These are phyloP conservation scores for Lachnellula suecica DNA, from an alignment of 2,329 filamentous ascomycete species.

Conservation along the genomic window DNA sequence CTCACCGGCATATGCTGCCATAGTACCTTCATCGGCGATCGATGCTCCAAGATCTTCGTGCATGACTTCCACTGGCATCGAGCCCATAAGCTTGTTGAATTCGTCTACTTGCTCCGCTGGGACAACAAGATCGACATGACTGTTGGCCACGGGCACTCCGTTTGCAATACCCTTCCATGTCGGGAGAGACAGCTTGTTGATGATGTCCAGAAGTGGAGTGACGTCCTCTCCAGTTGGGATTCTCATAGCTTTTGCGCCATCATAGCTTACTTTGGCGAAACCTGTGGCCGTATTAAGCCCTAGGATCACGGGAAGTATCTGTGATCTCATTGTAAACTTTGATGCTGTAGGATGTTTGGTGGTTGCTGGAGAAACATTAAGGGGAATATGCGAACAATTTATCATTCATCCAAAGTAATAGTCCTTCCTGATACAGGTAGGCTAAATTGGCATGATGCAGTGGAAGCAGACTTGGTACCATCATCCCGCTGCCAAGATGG, in stretches of 20 bases:
- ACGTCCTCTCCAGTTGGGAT: conserved; percentile 35
- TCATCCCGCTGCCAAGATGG: not conserved
- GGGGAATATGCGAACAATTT: not conserved
- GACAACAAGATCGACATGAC: conserved; percentile 42
- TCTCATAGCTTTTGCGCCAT: conserved; percentile 41
- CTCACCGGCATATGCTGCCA: conserved; percentile 6
- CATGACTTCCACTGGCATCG: conserved; percentile 36
- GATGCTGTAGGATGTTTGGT: not conserved
- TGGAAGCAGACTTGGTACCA: too few species aligned
- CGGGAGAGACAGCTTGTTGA: conserved; percentile 36
- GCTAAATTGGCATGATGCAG: not conserved
- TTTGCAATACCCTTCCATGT: conserved; percentile 35
- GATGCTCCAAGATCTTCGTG: conserved; percentile 43
- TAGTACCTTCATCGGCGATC: conserved; percentile 38
- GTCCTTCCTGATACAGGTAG: not conserved
- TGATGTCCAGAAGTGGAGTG: conserved; percentile 33
- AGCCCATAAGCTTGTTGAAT: conserved; percentile 37
- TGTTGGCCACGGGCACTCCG: conserved; percentile 21
- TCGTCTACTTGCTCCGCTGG: conserved; percentile 36
- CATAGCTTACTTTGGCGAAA: conserved; percentile 35
- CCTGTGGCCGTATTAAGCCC: not conserved
- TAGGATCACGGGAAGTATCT: not conserved
- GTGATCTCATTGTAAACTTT: conserved; percentile 5
- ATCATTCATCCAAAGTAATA: not conserved
- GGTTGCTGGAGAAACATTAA: not conserved